Evolutionary conservation across 192 early-diverging fungal genomes (phyloP).

Genomic region (Phlyctochytrium bullatum): DNA sequence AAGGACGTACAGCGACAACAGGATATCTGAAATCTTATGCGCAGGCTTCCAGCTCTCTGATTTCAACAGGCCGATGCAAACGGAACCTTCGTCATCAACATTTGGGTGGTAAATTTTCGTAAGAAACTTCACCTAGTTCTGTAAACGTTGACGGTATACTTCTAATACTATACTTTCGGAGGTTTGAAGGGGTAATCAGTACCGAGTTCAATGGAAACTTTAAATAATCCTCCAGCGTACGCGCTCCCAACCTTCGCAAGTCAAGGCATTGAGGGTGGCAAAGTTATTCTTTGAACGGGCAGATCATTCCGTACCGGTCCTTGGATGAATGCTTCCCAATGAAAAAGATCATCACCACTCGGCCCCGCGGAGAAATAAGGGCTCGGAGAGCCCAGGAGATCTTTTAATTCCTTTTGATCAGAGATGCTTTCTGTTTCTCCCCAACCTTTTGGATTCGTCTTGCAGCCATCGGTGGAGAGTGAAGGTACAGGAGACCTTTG

Average conservation of each 20-base stretch:
- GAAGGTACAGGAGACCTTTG: neutral
- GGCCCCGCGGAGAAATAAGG: conserved; percentile 96
- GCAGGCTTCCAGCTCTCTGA: conserved; percentile 97
- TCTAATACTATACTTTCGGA: conserved; percentile 71
- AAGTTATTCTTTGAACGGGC: neutral
- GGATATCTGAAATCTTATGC: conserved; percentile 88
- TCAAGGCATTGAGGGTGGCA: neutral
- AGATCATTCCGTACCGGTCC: conserved; percentile 88
- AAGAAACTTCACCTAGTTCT: conserved; percentile 79
- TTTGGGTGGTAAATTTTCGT: conserved; percentile 99
- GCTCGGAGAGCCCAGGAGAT: conserved; percentile 94
- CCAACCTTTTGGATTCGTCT: neutral
- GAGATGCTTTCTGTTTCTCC: neutral
- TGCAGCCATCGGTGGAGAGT: neutral
- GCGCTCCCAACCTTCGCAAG: conserved; percentile 77
- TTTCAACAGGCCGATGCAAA: conserved; percentile 96
- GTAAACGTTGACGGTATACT: neutral
- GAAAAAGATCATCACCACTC: conserved; percentile 73
- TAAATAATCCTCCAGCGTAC: conserved; percentile 92
- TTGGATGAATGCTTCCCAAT: conserved; percentile 74
- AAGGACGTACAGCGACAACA: conserved; percentile 60
- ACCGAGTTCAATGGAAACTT: conserved; percentile 94
- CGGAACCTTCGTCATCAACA: conserved; percentile 96
- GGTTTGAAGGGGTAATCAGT: conserved; percentile 99
- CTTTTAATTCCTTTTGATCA: conserved; percentile 68